A percentile compares a stretch with the other conserved stretches of the same genome.
These are phyloP conservation scores for Alternaria arborescens DNA, from an alignment of 2,329 filamentous ascomycete species.

Conservation along the genomic window DNA sequence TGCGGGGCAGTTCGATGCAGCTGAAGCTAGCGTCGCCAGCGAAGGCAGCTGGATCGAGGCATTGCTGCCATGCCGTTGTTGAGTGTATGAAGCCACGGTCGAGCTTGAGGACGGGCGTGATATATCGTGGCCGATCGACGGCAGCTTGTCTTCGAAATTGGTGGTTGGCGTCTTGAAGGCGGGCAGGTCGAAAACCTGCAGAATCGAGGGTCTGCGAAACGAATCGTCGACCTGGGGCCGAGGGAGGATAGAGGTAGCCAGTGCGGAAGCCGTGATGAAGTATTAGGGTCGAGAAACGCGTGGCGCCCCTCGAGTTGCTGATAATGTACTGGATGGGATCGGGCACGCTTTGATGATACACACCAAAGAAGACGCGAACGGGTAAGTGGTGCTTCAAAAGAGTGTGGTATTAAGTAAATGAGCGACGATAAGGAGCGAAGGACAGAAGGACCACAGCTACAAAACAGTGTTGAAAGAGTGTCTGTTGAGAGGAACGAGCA, in stretches of 20 bases:
- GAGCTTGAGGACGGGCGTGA: conserved; percentile 64
- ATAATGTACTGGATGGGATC: conserved; percentile 12
- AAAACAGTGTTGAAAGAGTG: conserved; percentile 34
- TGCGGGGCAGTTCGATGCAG: conserved; percentile 62
- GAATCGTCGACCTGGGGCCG: conserved; percentile 66
- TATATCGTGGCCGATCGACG: conserved; percentile 59
- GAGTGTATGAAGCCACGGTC: conserved; percentile 56
- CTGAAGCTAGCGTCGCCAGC: conserved; percentile 63
- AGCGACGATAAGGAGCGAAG: conserved; percentile 39
- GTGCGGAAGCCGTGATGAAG: conserved; percentile 64
- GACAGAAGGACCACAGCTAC: conserved; percentile 27
- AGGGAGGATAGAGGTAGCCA: conserved; percentile 65
- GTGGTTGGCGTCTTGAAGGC: conserved; percentile 56
- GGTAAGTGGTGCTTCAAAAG: conserved; percentile 26
- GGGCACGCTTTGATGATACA: conserved; percentile 22
- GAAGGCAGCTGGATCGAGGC: conserved; percentile 62
- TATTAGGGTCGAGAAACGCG: conserved; percentile 48
- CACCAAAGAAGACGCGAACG: conserved; percentile 25
- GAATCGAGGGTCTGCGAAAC: conserved; percentile 59
- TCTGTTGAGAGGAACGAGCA: conserved; percentile 29
- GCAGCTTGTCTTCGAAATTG: conserved; percentile 56
- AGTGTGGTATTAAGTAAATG: conserved; percentile 37
- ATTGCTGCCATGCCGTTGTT: conserved; percentile 53
- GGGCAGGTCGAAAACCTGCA: conserved; percentile 58
- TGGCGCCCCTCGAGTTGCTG: conserved; percentile 41